These are phyloP conservation scores for Erysiphe neolycopersici DNA, from an alignment of 2,329 filamentous ascomycete genomes.

Conservation along the genomic window DNA sequence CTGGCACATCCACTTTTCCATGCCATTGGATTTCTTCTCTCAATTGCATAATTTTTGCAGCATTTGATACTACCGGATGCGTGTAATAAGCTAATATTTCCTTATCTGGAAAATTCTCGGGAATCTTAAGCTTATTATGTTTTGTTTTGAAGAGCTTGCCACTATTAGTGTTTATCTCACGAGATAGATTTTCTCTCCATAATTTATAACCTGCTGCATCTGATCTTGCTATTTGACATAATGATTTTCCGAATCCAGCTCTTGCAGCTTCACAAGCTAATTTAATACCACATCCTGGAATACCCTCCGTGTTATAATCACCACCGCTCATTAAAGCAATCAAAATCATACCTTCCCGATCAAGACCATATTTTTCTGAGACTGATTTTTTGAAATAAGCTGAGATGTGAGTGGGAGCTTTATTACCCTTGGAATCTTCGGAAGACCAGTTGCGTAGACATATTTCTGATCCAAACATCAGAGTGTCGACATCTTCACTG, in stretches of 20 bases:
- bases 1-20: conserved; percentile 32
- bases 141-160: conserved; percentile 52
- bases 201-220: conserved; percentile 30
- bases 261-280: conserved; percentile 71
- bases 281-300: conserved; percentile 68
- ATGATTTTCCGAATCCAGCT: conserved; percentile 56
- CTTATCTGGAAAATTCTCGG: conserved; percentile 53
- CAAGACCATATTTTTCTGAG: conserved; percentile 28
- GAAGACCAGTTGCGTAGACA: conserved; percentile 66
- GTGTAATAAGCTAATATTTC: conserved; percentile 71
- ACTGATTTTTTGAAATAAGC: conserved; percentile 41
- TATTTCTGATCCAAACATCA: conserved; percentile 79
- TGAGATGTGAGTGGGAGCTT: conserved; percentile 60
- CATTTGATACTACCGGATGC: conserved; percentile 52
- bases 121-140: conserved; percentile 48
- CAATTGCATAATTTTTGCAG: conserved; percentile 27
- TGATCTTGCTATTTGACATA: conserved; percentile 36
- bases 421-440: conserved; percentile 34
- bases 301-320: conserved; percentile 73
- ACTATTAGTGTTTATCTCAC: conserved; percentile 64
- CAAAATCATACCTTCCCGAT: conserved; percentile 72
- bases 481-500: conserved; percentile 86
- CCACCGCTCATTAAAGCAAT: conserved; percentile 88
- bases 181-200: conserved; percentile 47
- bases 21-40: conserved; percentile 30